Base-by-base conservation (phyloP, 805 yeast species). In the Starmerella stigmatis region DNA sequence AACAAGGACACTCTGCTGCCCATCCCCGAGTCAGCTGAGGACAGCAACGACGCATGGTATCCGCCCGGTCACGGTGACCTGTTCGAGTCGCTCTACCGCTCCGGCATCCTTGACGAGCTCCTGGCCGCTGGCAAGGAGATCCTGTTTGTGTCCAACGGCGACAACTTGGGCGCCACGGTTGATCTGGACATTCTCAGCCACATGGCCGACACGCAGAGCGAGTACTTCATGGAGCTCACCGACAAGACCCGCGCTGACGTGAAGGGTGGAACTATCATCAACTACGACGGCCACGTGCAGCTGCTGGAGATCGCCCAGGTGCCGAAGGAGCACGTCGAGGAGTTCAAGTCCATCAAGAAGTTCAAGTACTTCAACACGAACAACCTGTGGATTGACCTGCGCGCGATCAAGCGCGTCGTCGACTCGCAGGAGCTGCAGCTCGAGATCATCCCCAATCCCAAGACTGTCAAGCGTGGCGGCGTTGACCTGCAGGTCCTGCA, bases 21-120 rank as follows among this genome's bases (percentile, higher is more conserved):
- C 22, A 96, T 89, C 39, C 96, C 98, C 48, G 76, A 81, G 54
- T 61, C 74, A 28, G 73, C 64, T 53, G 79, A 80, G 49, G 94
- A 86, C 59, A 72, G 73, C 34, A 73, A 83, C 57, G 89, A 85
- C 59, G 72, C 83, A 47, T 92, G 98, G 98, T 92, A 92, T 64
- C 98, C 98, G 41, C 98, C 98, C n/a, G 98, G 98, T 44, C 98
- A 92, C 66, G 98, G 98, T 68, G 98, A 92, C 68, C 70, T 92
- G 64, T 92, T 88, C 57, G 98, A 92, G 70, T 72, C 92, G 19
- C 72, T 92, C 61, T 79, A 82, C 49, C 77, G 84, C 47, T 80
- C 94, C 11, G 98, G 98, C 49, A 92, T 89, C 62, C 74, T 92
- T 55, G 97, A 92, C 49, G 78, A 81, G 50, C 74, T 92, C 54